These are phyloP conservation scores for Endocalyx cinctus DNA, from an alignment of 2,329 filamentous ascomycete genomes.

Conservation along the genomic window DNA sequence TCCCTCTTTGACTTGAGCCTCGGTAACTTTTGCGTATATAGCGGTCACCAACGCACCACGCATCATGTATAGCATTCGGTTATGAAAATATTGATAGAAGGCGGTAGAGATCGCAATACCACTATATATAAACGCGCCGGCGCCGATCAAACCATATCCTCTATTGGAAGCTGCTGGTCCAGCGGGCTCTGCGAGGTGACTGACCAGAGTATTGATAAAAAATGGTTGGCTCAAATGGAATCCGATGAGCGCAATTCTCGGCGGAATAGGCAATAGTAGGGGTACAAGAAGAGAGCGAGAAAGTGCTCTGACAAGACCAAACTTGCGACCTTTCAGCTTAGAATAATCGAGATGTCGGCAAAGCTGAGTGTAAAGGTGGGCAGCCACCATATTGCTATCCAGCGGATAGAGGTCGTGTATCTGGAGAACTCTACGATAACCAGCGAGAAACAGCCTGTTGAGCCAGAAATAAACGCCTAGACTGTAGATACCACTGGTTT, in stretches of 20 bases:
- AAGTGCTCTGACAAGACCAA: constrained; percentile 11
- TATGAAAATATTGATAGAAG: constrained; percentile 35
- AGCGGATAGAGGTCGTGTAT: constrained; percentile 30
- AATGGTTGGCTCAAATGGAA: constrained; percentile 32
- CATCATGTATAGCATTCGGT: constrained; percentile 25
- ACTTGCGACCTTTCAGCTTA: constrained; percentile 6
- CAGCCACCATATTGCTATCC: constrained; percentile 15
- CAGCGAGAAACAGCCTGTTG: constrained; percentile 28
- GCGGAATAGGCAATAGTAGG: constrained; percentile 20
- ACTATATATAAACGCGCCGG: constrained; percentile 33
- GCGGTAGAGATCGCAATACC: constrained; percentile 35
- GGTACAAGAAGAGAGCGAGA: constrained; percentile 11
- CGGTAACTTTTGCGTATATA: constrained; percentile 29
- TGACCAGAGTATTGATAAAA: constrained; percentile 26
- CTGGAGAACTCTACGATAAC: constrained; percentile 29
- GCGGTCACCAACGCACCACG: constrained; percentile 25
- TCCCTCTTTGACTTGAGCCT: constrained; percentile 13
- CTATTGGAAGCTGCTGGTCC: constrained; percentile 13
- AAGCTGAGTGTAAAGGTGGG: constrained; percentile 14
- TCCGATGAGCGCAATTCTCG: constrained; percentile 20
- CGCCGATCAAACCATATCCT: constrained; percentile 40
- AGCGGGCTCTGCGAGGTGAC: constrained; percentile 21
- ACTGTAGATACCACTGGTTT: constrained; percentile 29
- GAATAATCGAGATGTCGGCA: constrained; percentile 8
- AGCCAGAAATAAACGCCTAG: constrained; percentile 32